A percentile compares a stretch with the other conserved stretches of the same genome.
Conservation (phyloP, 495 filamentous ascomycete genomes). For the Annulohypoxylon bovei region DNA sequence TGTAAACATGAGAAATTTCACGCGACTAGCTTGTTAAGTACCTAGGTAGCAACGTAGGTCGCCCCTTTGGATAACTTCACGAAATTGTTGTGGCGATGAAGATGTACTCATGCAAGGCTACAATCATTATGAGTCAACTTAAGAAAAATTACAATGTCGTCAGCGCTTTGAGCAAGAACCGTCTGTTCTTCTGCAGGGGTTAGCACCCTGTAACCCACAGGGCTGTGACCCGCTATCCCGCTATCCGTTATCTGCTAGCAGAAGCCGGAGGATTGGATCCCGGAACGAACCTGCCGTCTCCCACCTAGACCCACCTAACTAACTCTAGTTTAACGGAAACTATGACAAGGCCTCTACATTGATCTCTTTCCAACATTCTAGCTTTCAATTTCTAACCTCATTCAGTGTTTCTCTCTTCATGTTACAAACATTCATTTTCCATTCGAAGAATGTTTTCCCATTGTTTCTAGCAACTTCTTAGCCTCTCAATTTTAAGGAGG, state of each 20-base stretch:
- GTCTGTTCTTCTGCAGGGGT: constrained; percentile 2
- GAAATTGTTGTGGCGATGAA: constrained; percentile 23
- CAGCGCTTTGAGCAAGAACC: too few species aligned
- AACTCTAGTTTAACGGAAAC: neutral
- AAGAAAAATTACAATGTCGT: constrained; percentile 3
- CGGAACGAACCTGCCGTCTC: neutral
- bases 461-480: neutral
- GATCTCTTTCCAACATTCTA: neutral
- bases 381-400: neutral
- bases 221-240: constrained; percentile 3
- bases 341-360: neutral
- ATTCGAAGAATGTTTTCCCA: neutral
- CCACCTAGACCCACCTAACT: neutral
- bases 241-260: neutral
- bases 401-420: neutral
- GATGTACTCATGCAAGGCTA: constrained; percentile 18
- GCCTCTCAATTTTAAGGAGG: neutral
- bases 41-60: neutral
- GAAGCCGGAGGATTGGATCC: constrained; percentile 3
- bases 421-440: neutral
- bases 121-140: constrained; percentile 27
- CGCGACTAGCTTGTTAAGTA: neutral
- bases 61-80: neutral
- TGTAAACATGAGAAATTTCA: neutral
- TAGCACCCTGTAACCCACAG: constrained; percentile 19